Conservation (phyloP, 768 basidiomycete species). For the Clitopilus passeckerianus region DNA sequence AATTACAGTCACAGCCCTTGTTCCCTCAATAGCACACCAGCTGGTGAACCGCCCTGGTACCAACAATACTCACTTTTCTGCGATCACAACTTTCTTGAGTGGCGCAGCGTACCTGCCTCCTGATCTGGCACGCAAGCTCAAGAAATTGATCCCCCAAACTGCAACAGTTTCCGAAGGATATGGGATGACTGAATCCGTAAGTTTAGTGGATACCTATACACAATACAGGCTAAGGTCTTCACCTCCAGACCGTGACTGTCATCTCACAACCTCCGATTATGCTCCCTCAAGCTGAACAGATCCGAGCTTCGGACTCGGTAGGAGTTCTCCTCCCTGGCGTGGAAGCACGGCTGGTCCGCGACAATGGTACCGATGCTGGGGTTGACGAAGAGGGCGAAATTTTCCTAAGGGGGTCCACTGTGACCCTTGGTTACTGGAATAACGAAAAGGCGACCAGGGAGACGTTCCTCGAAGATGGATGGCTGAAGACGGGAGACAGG, state of each 20-base stretch:
- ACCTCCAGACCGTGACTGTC: not conserved
- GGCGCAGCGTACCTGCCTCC: slow-evolving; percentile 70
- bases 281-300: not conserved
- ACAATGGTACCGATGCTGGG: slow-evolving; percentile 46
- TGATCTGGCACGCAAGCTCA: slow-evolving; percentile 40
- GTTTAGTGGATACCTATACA: slow-evolving; percentile 24
- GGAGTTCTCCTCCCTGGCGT: slow-evolving; percentile 22
- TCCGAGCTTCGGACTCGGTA: not conserved
- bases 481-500: slow-evolving; percentile 72
- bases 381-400: slow-evolving; percentile 64
- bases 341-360: slow-evolving; percentile 45
- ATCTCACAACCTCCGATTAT: not conserved
- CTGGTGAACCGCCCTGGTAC: slow-evolving; percentile 52
- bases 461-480: slow-evolving; percentile 61
- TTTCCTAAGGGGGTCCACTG: slow-evolving; percentile 43
- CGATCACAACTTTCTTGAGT: slow-evolving; percentile 34
- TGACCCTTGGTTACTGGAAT: slow-evolving; percentile 69
- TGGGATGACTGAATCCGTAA: not conserved
- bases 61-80: slow-evolving; percentile 47
- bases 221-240: not conserved
- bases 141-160: not conserved
- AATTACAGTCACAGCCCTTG: slow-evolving; percentile 41
- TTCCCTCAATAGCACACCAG: slow-evolving; percentile 65
- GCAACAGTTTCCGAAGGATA: not conserved
- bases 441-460: slow-evolving; percentile 61